phyloP scores from a whole-genome alignment of 192 early-diverging fungal genomes.

The Podochytrium sp. region DNA sequence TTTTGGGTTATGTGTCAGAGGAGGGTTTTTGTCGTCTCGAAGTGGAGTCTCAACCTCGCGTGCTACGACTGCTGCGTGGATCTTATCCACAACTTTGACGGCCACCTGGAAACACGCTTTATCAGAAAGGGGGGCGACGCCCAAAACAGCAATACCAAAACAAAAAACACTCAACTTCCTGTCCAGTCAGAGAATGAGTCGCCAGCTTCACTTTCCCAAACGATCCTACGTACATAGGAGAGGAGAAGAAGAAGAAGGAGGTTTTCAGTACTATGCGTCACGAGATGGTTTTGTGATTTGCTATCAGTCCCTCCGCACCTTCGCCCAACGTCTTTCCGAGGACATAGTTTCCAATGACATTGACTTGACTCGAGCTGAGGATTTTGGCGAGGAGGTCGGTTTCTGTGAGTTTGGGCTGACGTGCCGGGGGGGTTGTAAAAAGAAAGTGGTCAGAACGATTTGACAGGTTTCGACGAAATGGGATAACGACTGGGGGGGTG shows the following conservation, averaged over 20 bases:
- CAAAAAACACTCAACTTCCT: conserved; percentile 30
- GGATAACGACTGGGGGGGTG: too few relatives aligned
- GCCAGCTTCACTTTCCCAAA: conserved; percentile 59
- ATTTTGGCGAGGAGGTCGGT: conserved; percentile 42
- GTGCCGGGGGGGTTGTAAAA: too few relatives aligned
- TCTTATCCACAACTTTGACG: conserved; percentile 62
- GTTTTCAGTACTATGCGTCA: neutral
- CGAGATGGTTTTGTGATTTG: neutral
- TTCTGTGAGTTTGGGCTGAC: conserved; percentile 25
- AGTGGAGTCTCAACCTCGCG: conserved; percentile 40
- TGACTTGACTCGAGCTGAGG: conserved; percentile 25
- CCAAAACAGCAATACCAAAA: too few relatives aligned
- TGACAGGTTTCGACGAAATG: too few relatives aligned
- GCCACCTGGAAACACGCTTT: conserved; percentile 44
- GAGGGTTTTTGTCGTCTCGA: neutral
- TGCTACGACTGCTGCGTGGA: conserved; percentile 47
- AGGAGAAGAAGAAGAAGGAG: neutral
- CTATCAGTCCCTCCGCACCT: conserved; percentile 32
- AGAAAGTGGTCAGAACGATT: too few relatives aligned
- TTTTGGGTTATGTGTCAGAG: neutral
- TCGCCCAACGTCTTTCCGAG: conserved; percentile 54
- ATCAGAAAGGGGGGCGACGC: too few relatives aligned
- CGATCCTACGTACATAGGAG: conserved; percentile 38
- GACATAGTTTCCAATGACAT: conserved; percentile 44
- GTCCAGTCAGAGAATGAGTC: conserved; percentile 48